phyloP scores from a whole-genome alignment of 2,329 filamentous ascomycete species.

The Apiospora sp. region DNA sequence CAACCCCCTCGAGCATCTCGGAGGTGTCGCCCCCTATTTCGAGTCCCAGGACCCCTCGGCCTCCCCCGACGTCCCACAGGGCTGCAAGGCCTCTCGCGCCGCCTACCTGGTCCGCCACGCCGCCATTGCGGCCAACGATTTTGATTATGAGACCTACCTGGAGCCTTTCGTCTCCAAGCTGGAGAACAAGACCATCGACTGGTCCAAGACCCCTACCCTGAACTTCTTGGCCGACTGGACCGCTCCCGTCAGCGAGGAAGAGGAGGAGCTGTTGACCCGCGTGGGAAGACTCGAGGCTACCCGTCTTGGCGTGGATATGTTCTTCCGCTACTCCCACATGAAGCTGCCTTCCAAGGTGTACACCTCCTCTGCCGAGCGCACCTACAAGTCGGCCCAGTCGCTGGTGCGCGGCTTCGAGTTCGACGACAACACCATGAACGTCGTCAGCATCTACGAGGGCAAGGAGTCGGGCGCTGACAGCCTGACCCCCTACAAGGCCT shows the following conservation, averaged over 20 bases:
- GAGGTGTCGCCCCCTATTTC: constrained; percentile 52
- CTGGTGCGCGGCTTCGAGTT: constrained; percentile 65
- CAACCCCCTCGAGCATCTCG: constrained; percentile 31
- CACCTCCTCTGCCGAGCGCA: constrained; percentile 70
- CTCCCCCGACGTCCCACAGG: constrained; percentile 53
- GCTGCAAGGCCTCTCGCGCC: constrained; percentile 59
- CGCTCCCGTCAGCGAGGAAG: constrained; percentile 63
- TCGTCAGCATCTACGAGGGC: constrained; percentile 64
- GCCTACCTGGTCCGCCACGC: constrained; percentile 67
- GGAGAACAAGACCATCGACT: constrained; percentile 64
- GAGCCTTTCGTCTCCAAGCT: constrained; percentile 66
- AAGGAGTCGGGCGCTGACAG: constrained; percentile 64
- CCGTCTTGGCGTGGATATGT: constrained; percentile 64
- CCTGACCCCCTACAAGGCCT: constrained; percentile 70
- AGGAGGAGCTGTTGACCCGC: constrained; percentile 66
- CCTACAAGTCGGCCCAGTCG: constrained; percentile 63
- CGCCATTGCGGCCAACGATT: constrained; percentile 67
- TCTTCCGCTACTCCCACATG: constrained; percentile 64
- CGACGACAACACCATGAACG: constrained; percentile 60
- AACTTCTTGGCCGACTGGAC: constrained; percentile 65
- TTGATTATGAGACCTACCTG: constrained; percentile 65
- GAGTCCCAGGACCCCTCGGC: constrained; percentile 58
- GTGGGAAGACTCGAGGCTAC: constrained; percentile 68
- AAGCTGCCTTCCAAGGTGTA: constrained; percentile 63
- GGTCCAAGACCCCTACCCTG: constrained; percentile 62